Base-by-base conservation (phyloP, 2,329 filamentous ascomycete genomes). In the Metarhizium guizhouense region DNA sequence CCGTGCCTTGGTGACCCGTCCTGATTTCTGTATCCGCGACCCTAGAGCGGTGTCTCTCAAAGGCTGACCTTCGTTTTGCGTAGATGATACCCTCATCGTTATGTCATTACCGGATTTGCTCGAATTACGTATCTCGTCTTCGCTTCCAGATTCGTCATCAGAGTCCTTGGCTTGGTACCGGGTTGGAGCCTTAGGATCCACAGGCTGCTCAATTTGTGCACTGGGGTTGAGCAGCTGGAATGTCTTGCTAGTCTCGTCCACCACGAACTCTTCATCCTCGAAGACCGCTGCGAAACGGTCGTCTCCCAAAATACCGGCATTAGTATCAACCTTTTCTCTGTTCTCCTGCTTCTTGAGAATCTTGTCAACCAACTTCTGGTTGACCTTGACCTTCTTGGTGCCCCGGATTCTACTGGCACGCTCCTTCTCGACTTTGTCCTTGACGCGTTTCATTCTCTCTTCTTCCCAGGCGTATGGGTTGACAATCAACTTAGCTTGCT, bases 361-460 rank as follows among this genome's bases (percentile, higher is more conserved):
- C 69, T 88, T 90, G 67, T 93, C 87, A 58, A 88, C 88, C 60
- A 88, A 72, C 61, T 82, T 86, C 66, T 91, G 84, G 70, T 99
- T 99, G 74, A 99, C 91, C 79, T 96, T 97, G 76, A 95, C 87
- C 79, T 96, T 96, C 77, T 96, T 96, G 72, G 86, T 90, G 61
- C 93, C 92, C 63, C 94, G 84, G 66, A 99, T 97, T 62, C 94
- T 83, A 69, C 86, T 95, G 66, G 94, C 90, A n/a, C 94, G 85
- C 73, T 97, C 92, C 74, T 96, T 96, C 67, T 96, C 90, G 60
- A 99, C 90, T 79, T 93, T 96, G 68, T 95, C 90, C 71, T 93
- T 90, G 63, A 99, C 85, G 62, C 88, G 86, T 78, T 95, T 96
- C 58, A 86, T 85, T 56, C 91, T 83, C 70, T 97, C 90, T 65